Evolutionary conservation across 805 yeast species (phyloP).

Genomic region (Wickerhamiella alocasiicola): DNA sequence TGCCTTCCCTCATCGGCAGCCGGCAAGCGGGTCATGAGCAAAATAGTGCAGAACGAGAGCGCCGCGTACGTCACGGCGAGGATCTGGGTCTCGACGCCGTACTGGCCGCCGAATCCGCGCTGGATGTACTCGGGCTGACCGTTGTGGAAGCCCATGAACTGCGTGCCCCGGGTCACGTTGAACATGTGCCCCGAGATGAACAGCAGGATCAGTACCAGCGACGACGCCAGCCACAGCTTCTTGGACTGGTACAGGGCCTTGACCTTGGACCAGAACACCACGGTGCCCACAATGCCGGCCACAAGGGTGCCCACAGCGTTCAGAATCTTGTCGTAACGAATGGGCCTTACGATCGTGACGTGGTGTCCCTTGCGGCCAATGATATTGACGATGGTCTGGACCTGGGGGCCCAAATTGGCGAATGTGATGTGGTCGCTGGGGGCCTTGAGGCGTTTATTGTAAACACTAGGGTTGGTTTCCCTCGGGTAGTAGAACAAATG

Average conservation of each 20-base stretch:
- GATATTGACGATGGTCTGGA: conserved; percentile 20
- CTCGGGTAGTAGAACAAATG: conserved; percentile 55
- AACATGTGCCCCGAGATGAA: conserved; percentile 89
- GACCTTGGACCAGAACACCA: conserved; percentile 26
- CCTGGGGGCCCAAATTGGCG: conserved; percentile 18
- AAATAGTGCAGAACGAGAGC: conserved; percentile 47
- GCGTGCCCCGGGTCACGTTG: conserved; percentile 68
- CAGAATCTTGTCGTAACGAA: conserved; percentile 22
- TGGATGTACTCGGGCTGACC: conserved; percentile 42
- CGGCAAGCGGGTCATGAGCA: conserved; percentile 48
- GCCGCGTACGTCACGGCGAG: conserved; percentile 48
- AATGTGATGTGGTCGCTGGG: conserved; percentile 22
- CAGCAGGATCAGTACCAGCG: conserved; percentile 51
- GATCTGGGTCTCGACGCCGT: conserved; percentile 82
- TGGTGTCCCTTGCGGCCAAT: conserved; percentile 18
- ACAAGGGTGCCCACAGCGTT: conserved; percentile 15
- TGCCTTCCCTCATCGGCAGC: conserved; percentile 35
- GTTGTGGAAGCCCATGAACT: conserved; percentile 31
- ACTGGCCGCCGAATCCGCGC: conserved; percentile 62
- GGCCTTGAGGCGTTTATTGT: conserved; percentile 23
- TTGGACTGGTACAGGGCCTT: conserved; percentile 35
- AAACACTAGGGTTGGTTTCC: conserved; percentile 25
- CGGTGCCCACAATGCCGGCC: conserved; percentile 11
- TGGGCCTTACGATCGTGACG: conserved; percentile 25
- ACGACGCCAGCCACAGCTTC: conserved; percentile 58